Evolutionary conservation across 192 early-diverging fungal species (phyloP), one percentile per base, ranked within the genome.

Genomic region (Gigaspora rosea): DNA sequence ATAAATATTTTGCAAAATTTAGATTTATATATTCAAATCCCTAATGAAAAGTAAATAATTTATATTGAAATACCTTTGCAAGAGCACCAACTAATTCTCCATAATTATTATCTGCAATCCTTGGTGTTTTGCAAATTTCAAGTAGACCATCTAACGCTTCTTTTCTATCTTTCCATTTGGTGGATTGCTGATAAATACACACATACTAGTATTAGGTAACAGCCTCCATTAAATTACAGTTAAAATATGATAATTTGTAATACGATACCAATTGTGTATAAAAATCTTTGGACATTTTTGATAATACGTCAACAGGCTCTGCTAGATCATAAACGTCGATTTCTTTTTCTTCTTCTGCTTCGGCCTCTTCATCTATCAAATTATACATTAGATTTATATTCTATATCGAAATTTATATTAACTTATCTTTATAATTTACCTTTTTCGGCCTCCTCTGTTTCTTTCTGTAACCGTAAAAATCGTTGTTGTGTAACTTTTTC

Each of bases 111-210:
- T 95, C 94, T 16, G 88, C 84, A 18, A 96, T 88, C 73, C 91
- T 94, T 9, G 93, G 94, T 5, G 87, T 83, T 74, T 92, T 91
- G 18, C 90, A 82, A 5, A 94, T 80, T 46, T 82, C 90, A 8
- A 94, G 75, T 35, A 99, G 79, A 12, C 80, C 86, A 63, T 96
- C 95, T 51, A 98, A 77, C 0, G 90, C 95, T 75, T 97, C 96
- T 76, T 96, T 97, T 79, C 98, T 88, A 79, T 98, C 97, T 82
- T 97, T 91, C 98, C 98, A 99, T 78, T 98, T 98, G 56, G 91
- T 85, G 8, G 96, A 94, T 2, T 78, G 77, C 85, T 90, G 73
- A 8, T 50, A 15, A 68, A 27, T 4, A 66, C 6, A 20, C n/a
- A 63, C 8, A 33, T 13, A 4, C 0, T 36, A 16, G 13, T 63